phyloP scores from a whole-genome alignment of 352 stramenopile genomes.

The Salisapilia sapeloensis region DNA sequence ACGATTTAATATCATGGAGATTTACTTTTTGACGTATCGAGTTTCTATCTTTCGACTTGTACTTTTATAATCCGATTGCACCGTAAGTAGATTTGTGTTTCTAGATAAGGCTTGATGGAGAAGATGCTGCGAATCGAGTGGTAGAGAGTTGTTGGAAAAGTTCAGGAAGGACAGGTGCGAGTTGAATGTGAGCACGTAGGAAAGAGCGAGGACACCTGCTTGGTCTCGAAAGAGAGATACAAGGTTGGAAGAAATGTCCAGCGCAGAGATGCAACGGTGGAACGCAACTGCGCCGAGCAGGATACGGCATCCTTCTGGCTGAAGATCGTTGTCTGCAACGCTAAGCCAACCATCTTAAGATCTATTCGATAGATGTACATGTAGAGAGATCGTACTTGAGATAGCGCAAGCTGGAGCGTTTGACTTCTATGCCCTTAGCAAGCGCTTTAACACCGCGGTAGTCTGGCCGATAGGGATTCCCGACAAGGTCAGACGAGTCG shows the following conservation, averaged over 20 bases:
- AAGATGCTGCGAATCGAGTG: too few species aligned
- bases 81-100: too few species aligned
- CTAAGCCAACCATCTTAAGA: constrained; percentile 5
- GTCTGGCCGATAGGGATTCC: constrained; percentile 28
- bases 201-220: constrained; percentile 26
- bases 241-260: constrained; percentile 40
- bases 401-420: constrained; percentile 22
- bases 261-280: constrained; percentile 27
- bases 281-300: constrained; percentile 24
- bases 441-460: constrained; percentile 25
- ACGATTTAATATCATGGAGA: too few species aligned
- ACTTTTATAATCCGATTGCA: too few species aligned
- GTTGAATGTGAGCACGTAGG: constrained; percentile 26
- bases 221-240: constrained; percentile 34
- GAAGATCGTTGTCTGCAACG: constrained; percentile 25
- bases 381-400: constrained; percentile 19
- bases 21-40: background rate
- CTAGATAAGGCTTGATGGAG: too few species aligned
- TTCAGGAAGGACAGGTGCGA: constrained; percentile 30
- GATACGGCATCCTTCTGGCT: constrained; percentile 36
- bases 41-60: background rate
- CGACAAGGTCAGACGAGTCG: constrained; percentile 24
- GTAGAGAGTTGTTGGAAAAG: too few species aligned
- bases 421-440: constrained; percentile 37
- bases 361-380: background rate